These are phyloP conservation scores for Paramecium sexaurelia DNA, from an alignment of 73 alveolate species.

Conservation along the genomic window DNA sequence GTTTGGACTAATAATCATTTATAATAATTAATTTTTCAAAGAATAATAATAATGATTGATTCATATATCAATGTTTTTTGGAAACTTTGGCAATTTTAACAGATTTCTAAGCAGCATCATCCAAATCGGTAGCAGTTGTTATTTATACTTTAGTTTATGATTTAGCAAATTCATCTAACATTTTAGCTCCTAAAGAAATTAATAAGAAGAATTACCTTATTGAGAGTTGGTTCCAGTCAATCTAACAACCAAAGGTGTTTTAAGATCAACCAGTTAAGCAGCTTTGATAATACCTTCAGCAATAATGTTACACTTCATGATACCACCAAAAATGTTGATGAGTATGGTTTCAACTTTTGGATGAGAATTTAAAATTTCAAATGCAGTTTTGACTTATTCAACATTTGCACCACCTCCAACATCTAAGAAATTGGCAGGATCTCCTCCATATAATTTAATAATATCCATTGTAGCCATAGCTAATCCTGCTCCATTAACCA, in stretches of 20 bases:
- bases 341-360: slow-evolving; percentile 87
- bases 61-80: neutral
- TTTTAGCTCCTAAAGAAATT: neutral
- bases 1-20: neutral
- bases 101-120: slow-evolving; percentile 39
- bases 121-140: slow-evolving; percentile 39
- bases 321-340: slow-evolving; percentile 89
- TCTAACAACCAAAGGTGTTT: slow-evolving; percentile 91
- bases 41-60: neutral
- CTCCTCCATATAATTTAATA: slow-evolving; percentile 87
- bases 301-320: slow-evolving; percentile 89
- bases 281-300: slow-evolving; percentile 94
- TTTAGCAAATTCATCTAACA: slow-evolving; percentile 39
- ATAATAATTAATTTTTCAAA: neutral
- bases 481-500: slow-evolving; percentile 98
- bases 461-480: slow-evolving; percentile 99
- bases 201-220: slow-evolving; percentile 55
- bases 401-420: slow-evolving; percentile 95
- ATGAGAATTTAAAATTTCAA: slow-evolving; percentile 75
- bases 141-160: slow-evolving; percentile 2
- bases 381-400: slow-evolving; percentile 80
- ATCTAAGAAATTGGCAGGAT: slow-evolving; percentile 97
- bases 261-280: slow-evolving; percentile 74
- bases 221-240: slow-evolving; percentile 91
- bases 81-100: neutral